These are phyloP conservation scores for Erodium trifolium DNA, from an alignment of 441 rosid species.

Conservation along the genomic window DNA sequence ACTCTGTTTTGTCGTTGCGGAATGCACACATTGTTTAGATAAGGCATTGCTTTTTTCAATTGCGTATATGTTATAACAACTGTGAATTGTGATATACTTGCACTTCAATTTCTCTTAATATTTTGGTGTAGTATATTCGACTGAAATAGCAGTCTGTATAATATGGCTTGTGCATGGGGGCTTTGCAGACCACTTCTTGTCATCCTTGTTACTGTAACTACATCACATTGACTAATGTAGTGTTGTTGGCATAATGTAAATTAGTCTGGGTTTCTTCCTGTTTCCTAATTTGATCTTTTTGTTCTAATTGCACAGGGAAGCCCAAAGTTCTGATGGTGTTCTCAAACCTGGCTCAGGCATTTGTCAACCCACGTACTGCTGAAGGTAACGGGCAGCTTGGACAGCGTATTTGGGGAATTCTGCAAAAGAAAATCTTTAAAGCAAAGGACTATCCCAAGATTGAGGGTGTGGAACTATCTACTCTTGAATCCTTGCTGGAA, in stretches of 20 bases:
- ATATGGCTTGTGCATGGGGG: neutral
- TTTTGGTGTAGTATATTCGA: neutral
- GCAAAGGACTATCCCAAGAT: conserved; percentile 65
- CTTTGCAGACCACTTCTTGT: neutral
- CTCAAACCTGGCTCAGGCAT: conserved; percentile 66
- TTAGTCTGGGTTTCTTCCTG: neutral
- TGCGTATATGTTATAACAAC: too few species aligned
- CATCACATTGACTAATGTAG: neutral
- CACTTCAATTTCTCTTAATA: too few species aligned
- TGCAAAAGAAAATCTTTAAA: conserved; percentile 80
- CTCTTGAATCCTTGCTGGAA: conserved; percentile 59
- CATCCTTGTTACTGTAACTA: neutral
- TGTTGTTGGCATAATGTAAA: too few species aligned
- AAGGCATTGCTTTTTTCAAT: too few species aligned
- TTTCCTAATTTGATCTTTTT: neutral
- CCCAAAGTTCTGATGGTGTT: conserved; percentile 74
- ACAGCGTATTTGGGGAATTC: conserved; percentile 84
- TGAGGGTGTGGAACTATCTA: conserved; percentile 40
- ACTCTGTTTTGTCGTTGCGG: too few species aligned
- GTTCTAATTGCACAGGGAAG: conserved; percentile 38
- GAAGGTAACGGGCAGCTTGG: conserved; percentile 84
- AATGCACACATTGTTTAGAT: too few species aligned
- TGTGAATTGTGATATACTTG: too few species aligned
- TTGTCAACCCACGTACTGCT: conserved; percentile 55
- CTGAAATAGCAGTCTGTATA: neutral